These are phyloP conservation scores for Quercus variabilis DNA, from an alignment of 306 rosid genomes.

Conservation along the genomic window DNA sequence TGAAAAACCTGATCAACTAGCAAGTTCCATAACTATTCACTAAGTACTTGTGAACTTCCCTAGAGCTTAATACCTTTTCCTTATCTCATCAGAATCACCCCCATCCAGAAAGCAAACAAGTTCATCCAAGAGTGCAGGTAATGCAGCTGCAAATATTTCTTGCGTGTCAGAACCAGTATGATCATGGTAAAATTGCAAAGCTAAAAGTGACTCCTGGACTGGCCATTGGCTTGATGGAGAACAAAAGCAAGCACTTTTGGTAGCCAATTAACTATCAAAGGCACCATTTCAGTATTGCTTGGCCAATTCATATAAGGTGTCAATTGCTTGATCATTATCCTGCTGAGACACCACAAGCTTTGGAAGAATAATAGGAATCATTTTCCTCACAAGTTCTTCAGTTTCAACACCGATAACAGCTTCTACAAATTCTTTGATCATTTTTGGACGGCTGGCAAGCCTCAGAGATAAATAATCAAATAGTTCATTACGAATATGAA, in stretches of 20 bases:
- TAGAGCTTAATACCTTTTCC: conserved; percentile 50
- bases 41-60: background rate
- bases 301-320: conserved; percentile 67
- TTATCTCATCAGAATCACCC: conserved; percentile 68
- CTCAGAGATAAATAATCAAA: conserved; percentile 71
- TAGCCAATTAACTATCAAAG: conserved; percentile 64
- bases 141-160: conserved; percentile 82
- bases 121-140: conserved; percentile 82
- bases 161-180: conserved; percentile 67
- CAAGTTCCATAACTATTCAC: background rate
- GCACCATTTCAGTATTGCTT: conserved; percentile 64
- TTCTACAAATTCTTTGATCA: conserved; percentile 86
- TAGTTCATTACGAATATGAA: conserved; percentile 65
- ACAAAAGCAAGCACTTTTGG: conserved; percentile 97
- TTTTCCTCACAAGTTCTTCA: conserved; percentile 63
- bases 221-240: conserved; percentile 67
- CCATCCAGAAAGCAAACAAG: conserved; percentile 84
- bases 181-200: conserved; percentile 77
- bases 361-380: conserved; percentile 89
- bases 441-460: conserved; percentile 55
- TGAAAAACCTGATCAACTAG: background rate
- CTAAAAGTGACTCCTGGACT: conserved; percentile 40
- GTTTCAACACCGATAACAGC: conserved; percentile 76
- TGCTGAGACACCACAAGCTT: conserved; percentile 85
- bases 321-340: conserved; percentile 62